These are phyloP conservation scores for Linnemannia schmuckeri DNA, from an alignment of 192 early-diverging fungal genomes.

Conservation along the genomic window DNA sequence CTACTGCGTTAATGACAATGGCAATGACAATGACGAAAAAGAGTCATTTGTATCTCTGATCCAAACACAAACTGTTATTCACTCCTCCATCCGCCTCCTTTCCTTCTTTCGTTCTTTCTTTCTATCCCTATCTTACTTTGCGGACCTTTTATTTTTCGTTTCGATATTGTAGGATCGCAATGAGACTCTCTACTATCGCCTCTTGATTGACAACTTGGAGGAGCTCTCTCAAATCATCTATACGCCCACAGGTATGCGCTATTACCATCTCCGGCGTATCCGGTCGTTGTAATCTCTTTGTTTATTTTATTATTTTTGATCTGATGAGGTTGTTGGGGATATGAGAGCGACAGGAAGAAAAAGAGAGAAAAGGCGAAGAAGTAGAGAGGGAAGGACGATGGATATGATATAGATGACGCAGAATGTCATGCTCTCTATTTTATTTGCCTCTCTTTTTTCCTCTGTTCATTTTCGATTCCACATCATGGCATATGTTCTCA, in stretches of 20 bases:
- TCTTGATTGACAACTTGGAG: constrained; percentile 63
- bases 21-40: constrained; percentile 7
- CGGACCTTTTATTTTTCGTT: not conserved
- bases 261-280: constrained; percentile 1
- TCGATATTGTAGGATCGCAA: constrained; percentile 56
- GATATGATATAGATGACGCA: not conserved
- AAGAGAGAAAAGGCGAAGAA: too few relatives aligned
- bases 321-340: constrained; percentile 16
- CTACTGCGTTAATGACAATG: not conserved
- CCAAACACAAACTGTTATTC: not conserved
- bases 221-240: constrained; percentile 69
- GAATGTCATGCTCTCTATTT: constrained; percentile 18
- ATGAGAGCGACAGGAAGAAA: not conserved
- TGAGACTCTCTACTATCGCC: constrained; percentile 66
- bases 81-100: not conserved
- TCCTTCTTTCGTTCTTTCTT: not conserved
- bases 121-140: not conserved
- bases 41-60: constrained; percentile 21
- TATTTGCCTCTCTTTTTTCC: not conserved
- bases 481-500: not conserved
- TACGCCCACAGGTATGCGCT: constrained; percentile 64
- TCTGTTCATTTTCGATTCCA: not conserved
- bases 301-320: constrained; percentile 12
- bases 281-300: not conserved
- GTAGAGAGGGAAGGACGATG: not conserved